Evolutionary conservation across 169 alveolate species (phyloP), one percentile per base, ranked within the genome.

Genomic region (Eimeria sp.): DNA sequence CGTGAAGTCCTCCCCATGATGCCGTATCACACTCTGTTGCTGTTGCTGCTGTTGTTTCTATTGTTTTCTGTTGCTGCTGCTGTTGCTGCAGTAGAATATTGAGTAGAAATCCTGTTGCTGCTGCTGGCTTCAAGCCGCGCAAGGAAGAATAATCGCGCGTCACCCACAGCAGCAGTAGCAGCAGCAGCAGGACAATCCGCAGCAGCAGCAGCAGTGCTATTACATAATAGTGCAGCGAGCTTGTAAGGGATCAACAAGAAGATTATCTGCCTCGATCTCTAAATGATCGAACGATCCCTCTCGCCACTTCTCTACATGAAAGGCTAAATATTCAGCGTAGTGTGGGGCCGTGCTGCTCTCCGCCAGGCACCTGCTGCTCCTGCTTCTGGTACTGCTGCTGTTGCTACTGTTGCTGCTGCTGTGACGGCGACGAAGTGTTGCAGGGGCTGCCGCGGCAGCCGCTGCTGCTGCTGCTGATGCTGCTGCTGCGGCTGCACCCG

Each of bases 151-250:
- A 16, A 18, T 11, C 70, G n/a, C 20, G 5, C 70, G 0, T 18
- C 0, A 13, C 27, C 82, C 82, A 9, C 82, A 4, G 82, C 20
- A 27, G 65, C 87, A 49, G 40, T 20, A 61, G 27, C 20, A 22
- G 87, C 27, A 40, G 87, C 27, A 76, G 61, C 87, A 27, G 61
- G 14, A 22, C 13, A 4, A 13, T 10, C 65, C 4, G 63, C 87
- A 34, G 63, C 87, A 22, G 87, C 87, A 9, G 87, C 82, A 30
- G 51, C 82, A 30, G 47, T 49, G 61, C 57, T 11, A 20, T 63
- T 76, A 76, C 87, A 76, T 76, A 76, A 76, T 76, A 9, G 57
- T 76, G 87, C 87, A 76, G 61, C 87, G 87, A 22, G 87, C 87
- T 63, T 76, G 87, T 63, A 76, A 63, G 9, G 87, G 87, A 22